Percentiles rank a stretch among this genome's conserved stretches.
phyloP scores from a whole-genome alignment of 2,329 filamentous ascomycete species.

The Phoma sp. region DNA sequence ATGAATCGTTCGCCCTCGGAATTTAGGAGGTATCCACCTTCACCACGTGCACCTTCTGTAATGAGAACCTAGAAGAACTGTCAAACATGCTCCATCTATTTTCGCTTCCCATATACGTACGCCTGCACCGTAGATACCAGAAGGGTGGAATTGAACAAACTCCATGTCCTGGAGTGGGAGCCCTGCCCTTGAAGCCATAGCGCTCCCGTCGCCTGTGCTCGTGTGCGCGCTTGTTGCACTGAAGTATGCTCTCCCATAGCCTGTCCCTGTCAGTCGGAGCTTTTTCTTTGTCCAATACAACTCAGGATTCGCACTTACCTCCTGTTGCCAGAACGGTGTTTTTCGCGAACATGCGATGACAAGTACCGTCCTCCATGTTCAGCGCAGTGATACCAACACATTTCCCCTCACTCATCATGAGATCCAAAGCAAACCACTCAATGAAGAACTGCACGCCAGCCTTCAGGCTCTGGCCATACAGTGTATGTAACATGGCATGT shows the following conservation, averaged over 20 bases:
- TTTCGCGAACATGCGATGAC: conserved; percentile 56
- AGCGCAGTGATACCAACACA: conserved; percentile 56
- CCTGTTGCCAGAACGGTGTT: conserved; percentile 59
- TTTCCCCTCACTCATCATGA: conserved; percentile 57
- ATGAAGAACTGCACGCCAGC: conserved; percentile 59
- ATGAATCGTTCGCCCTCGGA: conserved; percentile 58
- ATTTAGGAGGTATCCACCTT: conserved; percentile 60
- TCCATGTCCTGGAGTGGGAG: conserved; percentile 59
- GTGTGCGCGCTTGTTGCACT: conserved; percentile 58
- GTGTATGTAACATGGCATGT: conserved; percentile 58
- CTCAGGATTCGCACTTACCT: no score
- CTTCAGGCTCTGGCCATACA: conserved; percentile 58
- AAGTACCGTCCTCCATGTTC: conserved; percentile 58
- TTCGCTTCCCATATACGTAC: conserved; percentile 28
- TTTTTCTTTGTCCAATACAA: no score
- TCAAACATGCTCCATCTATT: neutral
- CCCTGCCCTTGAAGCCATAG: conserved; percentile 58
- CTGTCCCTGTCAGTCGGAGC: conserved; percentile 20
- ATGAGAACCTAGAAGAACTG: conserved; percentile 46
- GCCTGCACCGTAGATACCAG: conserved; percentile 59
- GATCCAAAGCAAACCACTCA: conserved; percentile 58
- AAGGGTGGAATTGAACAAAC: conserved; percentile 60
- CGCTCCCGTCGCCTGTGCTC: conserved; percentile 58
- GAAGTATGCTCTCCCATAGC: conserved; percentile 60
- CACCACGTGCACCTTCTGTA: conserved; percentile 58